Conservation (phyloP, 1,284 basidiomycete species). For the Irpex lacteus region DNA sequence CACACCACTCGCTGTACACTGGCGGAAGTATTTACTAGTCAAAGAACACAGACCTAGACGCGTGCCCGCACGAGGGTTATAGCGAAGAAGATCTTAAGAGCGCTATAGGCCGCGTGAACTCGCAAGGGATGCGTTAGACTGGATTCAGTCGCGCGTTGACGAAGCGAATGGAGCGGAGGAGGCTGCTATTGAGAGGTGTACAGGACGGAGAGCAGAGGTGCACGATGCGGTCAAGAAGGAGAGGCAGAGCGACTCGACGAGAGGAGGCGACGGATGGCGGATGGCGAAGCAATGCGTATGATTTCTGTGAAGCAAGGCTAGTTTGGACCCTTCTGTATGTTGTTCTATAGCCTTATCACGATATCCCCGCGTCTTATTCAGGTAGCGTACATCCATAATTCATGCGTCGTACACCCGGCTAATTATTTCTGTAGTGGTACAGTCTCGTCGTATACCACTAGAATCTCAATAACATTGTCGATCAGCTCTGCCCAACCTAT, state of each 20-base stretch:
- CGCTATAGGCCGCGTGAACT: constrained; percentile 8
- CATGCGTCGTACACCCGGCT: too few species aligned
- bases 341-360: too few species aligned
- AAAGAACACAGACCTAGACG: too few species aligned
- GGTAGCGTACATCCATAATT: too few species aligned
- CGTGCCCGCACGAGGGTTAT: too few species aligned
- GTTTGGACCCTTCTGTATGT: too few species aligned
- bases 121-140: constrained; percentile 15
- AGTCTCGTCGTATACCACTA: background rate
- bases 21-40: too few species aligned
- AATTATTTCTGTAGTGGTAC: background rate
- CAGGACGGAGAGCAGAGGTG: background rate
- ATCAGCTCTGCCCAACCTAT: background rate
- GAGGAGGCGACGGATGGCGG: constrained; percentile 3
- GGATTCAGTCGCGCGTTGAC: constrained; percentile 13
- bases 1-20: too few species aligned
- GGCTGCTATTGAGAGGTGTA: background rate
- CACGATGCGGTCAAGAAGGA: constrained; percentile 1
- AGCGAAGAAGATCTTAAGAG: too few species aligned
- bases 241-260: background rate
- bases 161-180: constrained; percentile 5
- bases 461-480: background rate
- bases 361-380: too few species aligned
- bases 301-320: background rate
- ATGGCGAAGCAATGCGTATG: constrained; percentile 7